These are phyloP conservation scores for Bretschneidera sinensis DNA, from an alignment of 345 rosid genomes.

Conservation along the genomic window DNA sequence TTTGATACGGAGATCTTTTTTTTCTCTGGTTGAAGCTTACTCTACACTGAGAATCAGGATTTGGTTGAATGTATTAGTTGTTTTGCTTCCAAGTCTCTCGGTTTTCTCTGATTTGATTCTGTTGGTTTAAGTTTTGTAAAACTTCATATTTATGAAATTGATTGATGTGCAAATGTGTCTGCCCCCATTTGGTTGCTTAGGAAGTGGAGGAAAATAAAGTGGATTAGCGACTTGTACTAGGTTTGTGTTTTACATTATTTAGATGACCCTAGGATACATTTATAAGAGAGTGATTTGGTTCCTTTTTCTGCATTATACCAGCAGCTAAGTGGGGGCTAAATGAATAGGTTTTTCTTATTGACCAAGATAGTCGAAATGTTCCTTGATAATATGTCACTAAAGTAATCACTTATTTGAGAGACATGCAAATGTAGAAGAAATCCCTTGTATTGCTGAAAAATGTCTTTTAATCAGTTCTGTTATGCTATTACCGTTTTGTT, in stretches of 20 bases:
- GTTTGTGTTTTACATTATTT: background rate
- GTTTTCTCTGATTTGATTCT: slow-evolving; percentile 13
- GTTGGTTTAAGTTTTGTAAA: background rate
- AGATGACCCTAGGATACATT: no score
- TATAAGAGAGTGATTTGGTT: no score
- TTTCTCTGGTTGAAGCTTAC: background rate
- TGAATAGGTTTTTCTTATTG: background rate
- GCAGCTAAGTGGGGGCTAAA: background rate
- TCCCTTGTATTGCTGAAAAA: no score
- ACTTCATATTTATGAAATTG: background rate
- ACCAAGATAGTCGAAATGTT: background rate
- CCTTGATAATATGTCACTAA: no score
- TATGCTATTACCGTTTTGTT: no score
- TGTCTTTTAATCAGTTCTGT: no score
- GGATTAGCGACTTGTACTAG: background rate
- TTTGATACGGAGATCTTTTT: background rate
- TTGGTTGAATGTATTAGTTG: slow-evolving; percentile 3
- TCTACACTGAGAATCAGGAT: background rate
- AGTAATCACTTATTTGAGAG: no score
- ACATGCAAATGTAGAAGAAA: no score
- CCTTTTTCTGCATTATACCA: no score
- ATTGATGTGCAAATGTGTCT: background rate
- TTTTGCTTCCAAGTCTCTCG: background rate
- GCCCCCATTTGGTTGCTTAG: background rate
- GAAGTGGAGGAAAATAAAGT: background rate